Evolutionary conservation across 495 filamentous ascomycete genomes (phyloP), one percentile per base, ranked within the genome.

Genomic region (Barbatosphaeria neglecta): DNA sequence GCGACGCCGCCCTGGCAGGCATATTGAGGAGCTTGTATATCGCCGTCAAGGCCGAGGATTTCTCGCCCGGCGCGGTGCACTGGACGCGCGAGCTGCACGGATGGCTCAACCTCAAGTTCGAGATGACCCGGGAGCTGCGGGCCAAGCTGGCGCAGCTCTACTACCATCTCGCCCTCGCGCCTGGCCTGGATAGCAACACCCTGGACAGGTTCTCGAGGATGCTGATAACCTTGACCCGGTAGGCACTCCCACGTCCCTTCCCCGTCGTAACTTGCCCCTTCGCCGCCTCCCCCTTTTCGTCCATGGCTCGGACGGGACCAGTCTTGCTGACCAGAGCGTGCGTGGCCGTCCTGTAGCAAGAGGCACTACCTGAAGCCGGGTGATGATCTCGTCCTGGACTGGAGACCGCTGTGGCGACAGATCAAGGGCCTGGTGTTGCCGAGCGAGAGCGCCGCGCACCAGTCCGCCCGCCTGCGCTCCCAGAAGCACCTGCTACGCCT

Each of bases 101-200:
- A 66, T 99, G 92, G 93, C 72, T 99, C 20, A 82, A 82, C 8
- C 76, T 97, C 58, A 99, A 99, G 68, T 99, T 96, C 59, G 93
- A 97, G 66, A 85, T 92, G 47, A 86, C 89, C 38, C 76, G 82
- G 45, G 80, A 80, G 49, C 81, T 90, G 38, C 75, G 92, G 42
- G 78, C 88, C 47, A 86, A 79, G 61, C 81, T 99, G 19, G 84
- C 89, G 16, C 86, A 78, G 58, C 70, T 99, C 17, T 99, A 95
- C 64, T 99, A 93, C 68, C 88, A 95, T 68, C 81, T 99, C 25
- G 75, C 87, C 5, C 75, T 99, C 39, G 88, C 92, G 24, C 90
- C 90, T 1, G 92, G 93, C 4, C 70, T 99, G 43, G 93, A 97
- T 56, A 73, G 73, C 40, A 70, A 68, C 50, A 83, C 87, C 19